A percentile compares a stretch with the other conserved stretches of the same genome.
Evolutionary conservation across 192 early-diverging fungal genomes (phyloP).

Genomic region (Coemansia sp.): DNA sequence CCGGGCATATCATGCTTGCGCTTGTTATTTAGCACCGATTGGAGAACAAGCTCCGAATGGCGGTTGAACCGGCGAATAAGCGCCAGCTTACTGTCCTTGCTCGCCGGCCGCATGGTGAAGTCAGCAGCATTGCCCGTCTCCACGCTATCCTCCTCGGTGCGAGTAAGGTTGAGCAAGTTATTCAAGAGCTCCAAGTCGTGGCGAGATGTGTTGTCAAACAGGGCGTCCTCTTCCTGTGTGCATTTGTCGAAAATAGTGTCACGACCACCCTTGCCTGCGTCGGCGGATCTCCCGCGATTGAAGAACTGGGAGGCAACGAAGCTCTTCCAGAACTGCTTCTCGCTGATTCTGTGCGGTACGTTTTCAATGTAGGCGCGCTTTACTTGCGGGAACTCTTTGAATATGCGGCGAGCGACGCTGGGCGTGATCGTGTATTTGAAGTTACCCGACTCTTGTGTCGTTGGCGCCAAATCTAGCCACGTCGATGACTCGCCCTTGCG

Average conservation of each 20-base stretch:
- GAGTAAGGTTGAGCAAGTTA: constrained; percentile 75
- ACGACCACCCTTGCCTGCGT: constrained; percentile 37
- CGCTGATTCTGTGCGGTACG: constrained; percentile 75
- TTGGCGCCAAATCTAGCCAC: constrained; percentile 67
- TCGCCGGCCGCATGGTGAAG: constrained; percentile 77
- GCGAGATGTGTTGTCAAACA: constrained; percentile 43
- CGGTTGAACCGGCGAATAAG: constrained; percentile 88
- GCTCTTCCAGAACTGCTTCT: constrained; percentile 85
- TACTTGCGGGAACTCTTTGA: constrained; percentile 86
- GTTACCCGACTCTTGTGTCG: constrained; percentile 72
- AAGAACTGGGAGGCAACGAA: constrained; percentile 85
- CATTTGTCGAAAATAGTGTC: constrained; percentile 83
- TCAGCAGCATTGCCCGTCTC: constrained; percentile 80
- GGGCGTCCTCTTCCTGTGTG: constrained; percentile 74
- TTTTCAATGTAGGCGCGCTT: constrained; percentile 77
- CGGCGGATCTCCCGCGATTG: constrained; percentile 70
- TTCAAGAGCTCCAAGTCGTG: constrained; percentile 62
- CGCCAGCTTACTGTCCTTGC: constrained; percentile 63
- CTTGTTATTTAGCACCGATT: constrained; percentile 48
- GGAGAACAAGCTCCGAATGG: constrained; percentile 79
- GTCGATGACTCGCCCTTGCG: constrained; percentile 81
- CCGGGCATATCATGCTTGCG: constrained; percentile 10
- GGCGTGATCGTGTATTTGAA: constrained; percentile 85
- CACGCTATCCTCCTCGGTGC: constrained; percentile 79
- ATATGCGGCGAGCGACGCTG: constrained; percentile 87